Evolutionary conservation across 768 basidiomycete species (phyloP).

Genomic region (Phlebiopsis flavidoalba): DNA sequence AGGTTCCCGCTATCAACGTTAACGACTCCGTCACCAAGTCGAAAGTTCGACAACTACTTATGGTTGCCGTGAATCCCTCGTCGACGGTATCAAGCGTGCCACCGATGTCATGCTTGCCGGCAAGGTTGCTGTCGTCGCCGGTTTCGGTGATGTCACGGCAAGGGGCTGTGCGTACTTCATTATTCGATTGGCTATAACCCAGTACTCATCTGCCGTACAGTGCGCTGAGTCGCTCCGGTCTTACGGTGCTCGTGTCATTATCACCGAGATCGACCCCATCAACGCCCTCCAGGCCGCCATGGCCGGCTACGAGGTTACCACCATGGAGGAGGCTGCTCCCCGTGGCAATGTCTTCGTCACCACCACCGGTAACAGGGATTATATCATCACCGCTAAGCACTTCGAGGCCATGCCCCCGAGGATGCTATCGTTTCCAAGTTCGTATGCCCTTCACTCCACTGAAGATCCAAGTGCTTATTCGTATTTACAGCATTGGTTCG

Average conservation of each 20-base stretch:
- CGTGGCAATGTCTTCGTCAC: slow-evolving; percentile 93
- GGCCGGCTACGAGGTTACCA: slow-evolving; percentile 98
- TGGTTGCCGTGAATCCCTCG: slow-evolving; percentile 98
- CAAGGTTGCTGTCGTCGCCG: slow-evolving; percentile 98
- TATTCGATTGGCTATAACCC: not conserved
- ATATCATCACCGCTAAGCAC: slow-evolving; percentile 89
- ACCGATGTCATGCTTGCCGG: slow-evolving; percentile 99
- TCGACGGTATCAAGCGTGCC: slow-evolving; percentile 99
- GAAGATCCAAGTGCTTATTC: slow-evolving; percentile 31
- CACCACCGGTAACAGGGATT: slow-evolving; percentile 97
- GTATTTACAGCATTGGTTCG: slow-evolving; percentile 49
- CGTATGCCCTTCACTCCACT: slow-evolving; percentile 33
- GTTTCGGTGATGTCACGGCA: slow-evolving; percentile 99
- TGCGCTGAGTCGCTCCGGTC: slow-evolving; percentile 95
- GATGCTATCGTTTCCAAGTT: slow-evolving; percentile 95
- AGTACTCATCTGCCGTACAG: slow-evolving; percentile 32
- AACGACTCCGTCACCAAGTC: slow-evolving; percentile 99
- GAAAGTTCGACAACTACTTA: slow-evolving; percentile 99
- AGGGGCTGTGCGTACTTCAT: slow-evolving; percentile 75
- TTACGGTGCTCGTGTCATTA: slow-evolving; percentile 94
- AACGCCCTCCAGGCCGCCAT: slow-evolving; percentile 99
- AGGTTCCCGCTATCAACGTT: slow-evolving; percentile 98
- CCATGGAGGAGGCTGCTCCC: slow-evolving; percentile 95
- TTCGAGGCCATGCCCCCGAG: slow-evolving; percentile 89
- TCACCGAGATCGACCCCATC: slow-evolving; percentile 99